Evolutionary conservation across 208 protist genomes (phyloP).

Genomic region (Trypanosoma caninum): DNA sequence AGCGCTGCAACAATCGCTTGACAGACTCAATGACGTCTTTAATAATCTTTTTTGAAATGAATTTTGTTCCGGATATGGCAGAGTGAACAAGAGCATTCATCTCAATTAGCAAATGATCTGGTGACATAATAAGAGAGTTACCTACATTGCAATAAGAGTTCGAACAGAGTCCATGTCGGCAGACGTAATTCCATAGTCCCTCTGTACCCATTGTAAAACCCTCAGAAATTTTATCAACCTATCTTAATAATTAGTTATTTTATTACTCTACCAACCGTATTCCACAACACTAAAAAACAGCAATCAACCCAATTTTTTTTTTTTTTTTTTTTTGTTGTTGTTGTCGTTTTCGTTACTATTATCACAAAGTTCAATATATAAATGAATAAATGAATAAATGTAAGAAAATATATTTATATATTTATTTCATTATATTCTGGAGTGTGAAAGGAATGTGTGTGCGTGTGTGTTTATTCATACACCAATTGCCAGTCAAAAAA

Average conservation of each 20-base stretch:
- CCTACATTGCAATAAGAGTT: neutral
- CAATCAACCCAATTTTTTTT: neutral
- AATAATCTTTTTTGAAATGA: conserved; percentile 37
- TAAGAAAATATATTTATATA: neutral
- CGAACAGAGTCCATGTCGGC: conserved; percentile 48
- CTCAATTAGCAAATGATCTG: conserved; percentile 73
- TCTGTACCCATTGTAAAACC: conserved; percentile 61
- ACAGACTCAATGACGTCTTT: conserved; percentile 30
- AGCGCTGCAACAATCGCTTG: conserved; percentile 29
- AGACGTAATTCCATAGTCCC: conserved; percentile 74
- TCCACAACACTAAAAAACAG: neutral
- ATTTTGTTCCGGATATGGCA: conserved; percentile 23
- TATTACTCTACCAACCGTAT: neutral
- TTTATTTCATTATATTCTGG: no score
- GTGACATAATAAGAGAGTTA: conserved; percentile 23
- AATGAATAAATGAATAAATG: neutral
- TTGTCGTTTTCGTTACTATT: no score
- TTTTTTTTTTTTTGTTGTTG: neutral
- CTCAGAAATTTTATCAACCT: no score
- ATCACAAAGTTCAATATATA: neutral
- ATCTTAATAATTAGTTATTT: no score
- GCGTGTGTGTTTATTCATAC: no score
- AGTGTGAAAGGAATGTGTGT: no score
- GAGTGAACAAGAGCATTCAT: conserved; percentile 83
- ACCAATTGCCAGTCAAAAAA: no score